Conservation (phyloP, 495 filamentous ascomycete species). For the Penicilliopsis zonata region DNA sequence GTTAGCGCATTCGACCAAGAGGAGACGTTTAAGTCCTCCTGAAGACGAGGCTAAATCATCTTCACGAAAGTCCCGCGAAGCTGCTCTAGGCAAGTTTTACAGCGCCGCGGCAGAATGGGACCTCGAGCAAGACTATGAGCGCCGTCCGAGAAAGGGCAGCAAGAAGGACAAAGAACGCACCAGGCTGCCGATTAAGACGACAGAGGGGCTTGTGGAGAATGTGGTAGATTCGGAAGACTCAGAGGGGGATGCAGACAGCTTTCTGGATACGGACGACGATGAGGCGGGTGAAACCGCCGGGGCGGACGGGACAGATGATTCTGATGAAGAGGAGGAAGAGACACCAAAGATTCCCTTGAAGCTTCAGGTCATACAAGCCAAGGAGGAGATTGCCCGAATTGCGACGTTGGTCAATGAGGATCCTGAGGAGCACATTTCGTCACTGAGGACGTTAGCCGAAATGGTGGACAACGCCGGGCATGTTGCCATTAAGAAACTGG, state of each 20-base stretch:
- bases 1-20: slow-evolving; percentile 34
- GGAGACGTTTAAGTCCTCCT: slow-evolving; percentile 43
- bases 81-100: slow-evolving; percentile 21
- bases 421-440: slow-evolving; percentile 75
- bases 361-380: slow-evolving; percentile 72
- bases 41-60: slow-evolving; percentile 23
- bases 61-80: slow-evolving; percentile 14
- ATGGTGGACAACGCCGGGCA: slow-evolving; percentile 52
- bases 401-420: slow-evolving; percentile 78
- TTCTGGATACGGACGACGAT: slow-evolving; percentile 29
- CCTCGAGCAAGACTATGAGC: slow-evolving; percentile 85
- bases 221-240: slow-evolving; percentile 32
- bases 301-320: slow-evolving; percentile 43
- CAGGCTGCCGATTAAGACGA: slow-evolving; percentile 74
- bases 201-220: slow-evolving; percentile 57
- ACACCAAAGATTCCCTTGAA: slow-evolving; percentile 53
- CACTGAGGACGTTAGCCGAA: slow-evolving; percentile 64
- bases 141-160: slow-evolving; percentile 57
- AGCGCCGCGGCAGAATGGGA: slow-evolving; percentile 54
- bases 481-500: slow-evolving; percentile 67
- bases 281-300: slow-evolving; percentile 12
- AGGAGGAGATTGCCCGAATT: slow-evolving; percentile 82
- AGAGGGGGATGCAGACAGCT: slow-evolving; percentile 38
- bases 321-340: slow-evolving; percentile 36
- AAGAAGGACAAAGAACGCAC: slow-evolving; percentile 60